Conservation (phyloP, 2,329 filamentous ascomycete genomes). For the Apiospora marii region DNA sequence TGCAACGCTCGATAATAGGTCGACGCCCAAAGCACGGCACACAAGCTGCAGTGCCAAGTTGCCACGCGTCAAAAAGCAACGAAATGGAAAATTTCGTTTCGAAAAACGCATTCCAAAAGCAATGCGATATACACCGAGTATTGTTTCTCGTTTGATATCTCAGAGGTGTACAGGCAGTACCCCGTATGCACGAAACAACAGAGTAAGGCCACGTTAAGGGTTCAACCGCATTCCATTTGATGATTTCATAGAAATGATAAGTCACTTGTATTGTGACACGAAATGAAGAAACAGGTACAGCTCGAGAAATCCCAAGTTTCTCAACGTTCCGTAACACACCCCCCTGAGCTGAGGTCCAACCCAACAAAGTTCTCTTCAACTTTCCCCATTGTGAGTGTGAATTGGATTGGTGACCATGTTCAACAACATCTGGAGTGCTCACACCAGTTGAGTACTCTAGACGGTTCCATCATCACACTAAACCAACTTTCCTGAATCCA, state of each 20-base stretch:
- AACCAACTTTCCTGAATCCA: neutral
- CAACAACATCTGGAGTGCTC: too few species aligned
- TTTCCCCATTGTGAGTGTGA: neutral
- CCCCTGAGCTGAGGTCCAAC: neutral
- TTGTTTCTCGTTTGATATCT: neutral
- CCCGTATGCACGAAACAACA: neutral
- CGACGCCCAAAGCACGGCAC: neutral
- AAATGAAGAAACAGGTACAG: neutral
- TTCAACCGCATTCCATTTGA: neutral
- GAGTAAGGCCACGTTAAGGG: neutral
- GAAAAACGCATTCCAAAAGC: neutral
- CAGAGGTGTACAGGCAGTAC: neutral
- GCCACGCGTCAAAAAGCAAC: neutral
- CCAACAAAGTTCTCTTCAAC: neutral
- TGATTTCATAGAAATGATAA: neutral
- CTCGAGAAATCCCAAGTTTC: neutral
- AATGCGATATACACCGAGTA: neutral
- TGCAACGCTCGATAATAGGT: constrained; percentile 7
- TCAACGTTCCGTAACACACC: neutral
- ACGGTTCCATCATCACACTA: neutral
- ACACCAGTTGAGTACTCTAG: neutral
- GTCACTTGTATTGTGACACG: neutral
- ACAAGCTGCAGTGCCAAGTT: neutral
- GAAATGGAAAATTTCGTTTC: neutral
- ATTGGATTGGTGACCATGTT: neutral